Percentiles rank a stretch among this genome's conserved stretches.
Conservation (phyloP, 2,329 filamentous ascomycete genomes). For the Pestalotiopsis fici region DNA sequence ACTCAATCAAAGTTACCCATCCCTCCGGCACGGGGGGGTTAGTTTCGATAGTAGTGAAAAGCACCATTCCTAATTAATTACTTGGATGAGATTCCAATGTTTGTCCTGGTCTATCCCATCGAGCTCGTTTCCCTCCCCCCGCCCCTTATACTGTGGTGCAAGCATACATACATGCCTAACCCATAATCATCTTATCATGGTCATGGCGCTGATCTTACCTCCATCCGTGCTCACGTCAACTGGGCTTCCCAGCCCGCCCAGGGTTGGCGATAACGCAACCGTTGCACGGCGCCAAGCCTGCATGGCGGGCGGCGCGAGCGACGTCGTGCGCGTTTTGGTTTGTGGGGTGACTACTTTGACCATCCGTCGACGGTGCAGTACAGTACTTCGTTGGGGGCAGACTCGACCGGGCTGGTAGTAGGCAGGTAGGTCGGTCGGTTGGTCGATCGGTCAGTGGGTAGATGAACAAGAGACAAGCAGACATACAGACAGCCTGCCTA, state of each 20-base stretch:
- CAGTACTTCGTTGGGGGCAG: too few relatives aligned
- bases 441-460: not conserved
- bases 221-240: not conserved
- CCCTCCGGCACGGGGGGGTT: not conserved
- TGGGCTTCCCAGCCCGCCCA: not conserved
- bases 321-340: not conserved
- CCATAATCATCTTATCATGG: not conserved
- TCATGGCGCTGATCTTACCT: slow-evolving; percentile 2
- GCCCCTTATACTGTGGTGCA: not conserved
- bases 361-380: not conserved
- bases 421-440: too few relatives aligned
- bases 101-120: too few relatives aligned
- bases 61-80: not conserved
- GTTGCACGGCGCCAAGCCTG: slow-evolving; percentile 4
- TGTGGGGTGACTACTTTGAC: not conserved
- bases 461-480: too few relatives aligned
- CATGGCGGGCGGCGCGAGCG: not conserved
- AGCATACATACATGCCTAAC: too few relatives aligned
- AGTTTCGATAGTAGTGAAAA: not conserved
- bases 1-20: not conserved
- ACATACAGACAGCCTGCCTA: not conserved
- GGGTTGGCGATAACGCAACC: slow-evolving; percentile 2
- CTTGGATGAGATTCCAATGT: too few relatives aligned
- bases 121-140: not conserved
- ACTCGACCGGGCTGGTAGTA: not conserved